Base-by-base conservation (phyloP, 2,329 filamentous ascomycete genomes). In the Fusarium phyllophilum region DNA sequence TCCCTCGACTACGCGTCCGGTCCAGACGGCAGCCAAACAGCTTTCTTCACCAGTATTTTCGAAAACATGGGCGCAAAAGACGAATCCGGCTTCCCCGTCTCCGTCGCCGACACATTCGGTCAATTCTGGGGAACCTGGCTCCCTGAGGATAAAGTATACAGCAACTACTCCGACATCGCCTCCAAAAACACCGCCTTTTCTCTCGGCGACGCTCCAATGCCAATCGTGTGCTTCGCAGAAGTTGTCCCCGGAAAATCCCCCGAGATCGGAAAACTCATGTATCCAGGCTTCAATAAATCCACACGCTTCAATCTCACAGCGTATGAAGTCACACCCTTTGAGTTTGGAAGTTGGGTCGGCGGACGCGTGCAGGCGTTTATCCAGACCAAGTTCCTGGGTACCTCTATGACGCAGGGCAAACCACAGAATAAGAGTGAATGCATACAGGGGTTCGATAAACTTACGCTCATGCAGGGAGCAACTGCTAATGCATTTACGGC, bases 321-420 rank as follows among this genome's bases (percentile, higher is more conserved):
- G 5, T 82, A 80, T 52, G 80, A 82, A 51, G 73, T 82, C 1
- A 82, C 75, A 0, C 79, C 81, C 0, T 82, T 78, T 44, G 80
- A 82, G 52, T 80, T 81, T 29, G 80, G 81, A 13, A 78, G 76
- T 33, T 82, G 81, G 80, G 52, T 62, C 7, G 80, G 80, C 3
- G 77, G 78, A 0, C 62, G 79, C 4, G 70, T 79, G 1, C 78
- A 80, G 29, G 78, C 74, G 0, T 82, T 82, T 33, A 77, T 79
- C 26, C 66, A 79, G 0, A 81, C 77, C 0, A 57, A 75, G 36
- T 80, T 73, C 29, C 64, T 82, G 1, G 81, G 81, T 12, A 81
- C 79, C 4, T 49, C 73, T 6, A 79, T 82, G 74, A 46, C 62
- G 1, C 62, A 77, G 8, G 81, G 81, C 5, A 69, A 64, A 11